Base-by-base conservation (phyloP, 345 rosid species). In the Ceriops zippeliana region DNA sequence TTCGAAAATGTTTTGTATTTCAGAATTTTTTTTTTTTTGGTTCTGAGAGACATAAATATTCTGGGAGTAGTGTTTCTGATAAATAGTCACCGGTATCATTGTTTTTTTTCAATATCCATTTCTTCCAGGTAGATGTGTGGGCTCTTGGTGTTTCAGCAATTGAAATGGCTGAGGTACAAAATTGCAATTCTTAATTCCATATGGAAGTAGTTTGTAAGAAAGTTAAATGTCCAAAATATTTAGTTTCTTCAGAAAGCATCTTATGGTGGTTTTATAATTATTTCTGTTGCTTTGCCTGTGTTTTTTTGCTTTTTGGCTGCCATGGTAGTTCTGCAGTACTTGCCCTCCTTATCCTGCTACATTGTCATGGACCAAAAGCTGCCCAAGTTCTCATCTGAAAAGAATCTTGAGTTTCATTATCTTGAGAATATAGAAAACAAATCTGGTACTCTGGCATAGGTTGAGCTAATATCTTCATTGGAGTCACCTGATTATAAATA, bases 81-180 rank as follows among this genome's bases (percentile, higher is more conserved):
- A 19, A 58, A 21, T 32, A 28, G 37, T 63, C 37, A 15, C 31
- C 32, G 26, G 5, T 66, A n/a, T 61, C 26, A 63, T 63, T 63
- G 68, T 68, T 61, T 58, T 69, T n/a, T 34, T 60, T 5, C 26
- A 22, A 11, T 66, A 69, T 63, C 62, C 32, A 27, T 49, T 60
- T 75, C 75, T 72, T 82, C 68, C 85, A 93, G 98, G 99, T 95
- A 69, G 99, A 95, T 82, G 96, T 95, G 56, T 91, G 99, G 99
- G 99, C 99, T 58, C 96, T 95, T 77, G 97, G 99, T 73, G 96
- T 95, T 75, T 95, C 99, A 81, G 99, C 99, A 61, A 86, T 95
- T 85, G 99, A 95, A 85, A 90, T 95, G 99, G 99, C 99, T 15
- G 99, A 95, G 98, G 98, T 93, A 86, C 77, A 51, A 28, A 22